Percentiles rank a stretch among this genome's conserved stretches.
phyloP scores from a whole-genome alignment of 495 filamentous ascomycete species.

The Tuber brumale region DNA sequence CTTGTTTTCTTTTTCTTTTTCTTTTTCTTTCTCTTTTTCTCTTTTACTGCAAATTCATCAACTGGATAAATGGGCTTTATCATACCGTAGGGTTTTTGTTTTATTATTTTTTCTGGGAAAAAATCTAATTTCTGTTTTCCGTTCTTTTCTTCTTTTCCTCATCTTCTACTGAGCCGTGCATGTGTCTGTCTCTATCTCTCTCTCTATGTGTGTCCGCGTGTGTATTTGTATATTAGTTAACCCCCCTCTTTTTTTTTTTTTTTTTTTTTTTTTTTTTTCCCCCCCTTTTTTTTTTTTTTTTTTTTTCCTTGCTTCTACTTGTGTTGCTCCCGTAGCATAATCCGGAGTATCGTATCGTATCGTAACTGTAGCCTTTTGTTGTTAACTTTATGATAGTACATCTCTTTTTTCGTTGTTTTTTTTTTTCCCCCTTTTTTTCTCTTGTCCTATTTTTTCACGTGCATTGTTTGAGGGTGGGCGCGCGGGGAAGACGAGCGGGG shows the following conservation, averaged over 20 bases:
- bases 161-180: neutral
- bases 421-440: neutral
- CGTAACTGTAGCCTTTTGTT: neutral
- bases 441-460: neutral
- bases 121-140: constrained; percentile 1
- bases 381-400: neutral
- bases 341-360: neutral
- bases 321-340: neutral
- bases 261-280: neutral
- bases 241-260: neutral
- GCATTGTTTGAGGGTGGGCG: neutral
- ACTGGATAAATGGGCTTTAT: constrained; percentile 5
- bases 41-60: neutral
- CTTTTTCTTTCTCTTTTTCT: neutral
- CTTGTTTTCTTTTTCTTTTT: neutral
- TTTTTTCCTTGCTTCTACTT: neutral
- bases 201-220: neutral
- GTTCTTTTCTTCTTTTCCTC: neutral
- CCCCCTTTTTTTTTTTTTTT: too few relatives aligned
- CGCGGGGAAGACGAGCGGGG: neutral
- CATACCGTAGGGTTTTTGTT: neutral
- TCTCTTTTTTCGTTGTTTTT: neutral
- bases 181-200: neutral
- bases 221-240: constrained; percentile 6
- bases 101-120: constrained; percentile 5